phyloP scores from a whole-genome alignment of 495 filamentous ascomycete genomes.

The Podospora comata region DNA sequence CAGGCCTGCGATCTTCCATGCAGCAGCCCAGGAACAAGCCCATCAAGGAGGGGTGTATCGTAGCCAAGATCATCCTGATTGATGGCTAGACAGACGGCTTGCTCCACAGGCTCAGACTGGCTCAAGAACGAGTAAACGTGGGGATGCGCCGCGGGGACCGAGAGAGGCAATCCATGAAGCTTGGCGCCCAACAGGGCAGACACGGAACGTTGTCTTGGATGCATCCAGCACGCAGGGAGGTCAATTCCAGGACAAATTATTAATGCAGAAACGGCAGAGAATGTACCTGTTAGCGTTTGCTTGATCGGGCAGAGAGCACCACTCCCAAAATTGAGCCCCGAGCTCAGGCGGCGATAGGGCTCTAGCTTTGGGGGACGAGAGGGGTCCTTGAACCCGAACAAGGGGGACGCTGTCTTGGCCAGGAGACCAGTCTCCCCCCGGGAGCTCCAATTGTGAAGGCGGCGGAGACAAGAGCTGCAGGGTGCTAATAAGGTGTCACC shows the following conservation, averaged over 20 bases:
- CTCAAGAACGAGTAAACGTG: conserved; percentile 1
- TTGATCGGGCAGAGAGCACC: conserved; percentile 3
- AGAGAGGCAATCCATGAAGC: neutral
- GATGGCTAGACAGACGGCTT: neutral
- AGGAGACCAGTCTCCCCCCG: neutral
- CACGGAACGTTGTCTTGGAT: neutral
- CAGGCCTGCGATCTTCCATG: neutral
- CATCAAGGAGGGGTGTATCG: neutral
- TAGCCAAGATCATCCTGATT: neutral
- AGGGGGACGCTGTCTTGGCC: neutral
- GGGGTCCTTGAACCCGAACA: neutral
- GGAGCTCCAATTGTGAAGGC: conserved; percentile 7
- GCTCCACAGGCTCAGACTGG: conserved; percentile 1
- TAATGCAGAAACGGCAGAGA: neutral
- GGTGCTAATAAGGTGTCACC: neutral
- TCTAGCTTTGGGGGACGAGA: neutral
- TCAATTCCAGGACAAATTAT: neutral
- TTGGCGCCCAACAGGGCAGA: neutral
- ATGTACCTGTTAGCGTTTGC: conserved; percentile 2
- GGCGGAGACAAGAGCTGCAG: neutral
- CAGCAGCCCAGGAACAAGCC: neutral
- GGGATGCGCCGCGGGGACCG: conserved; percentile 6
- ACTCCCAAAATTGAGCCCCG: neutral
- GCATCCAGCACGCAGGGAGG: neutral
- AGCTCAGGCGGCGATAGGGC: neutral